Evolutionary conservation across 2,329 filamentous ascomycete species (phyloP).

Genomic region (Alternaria tenuissima): DNA sequence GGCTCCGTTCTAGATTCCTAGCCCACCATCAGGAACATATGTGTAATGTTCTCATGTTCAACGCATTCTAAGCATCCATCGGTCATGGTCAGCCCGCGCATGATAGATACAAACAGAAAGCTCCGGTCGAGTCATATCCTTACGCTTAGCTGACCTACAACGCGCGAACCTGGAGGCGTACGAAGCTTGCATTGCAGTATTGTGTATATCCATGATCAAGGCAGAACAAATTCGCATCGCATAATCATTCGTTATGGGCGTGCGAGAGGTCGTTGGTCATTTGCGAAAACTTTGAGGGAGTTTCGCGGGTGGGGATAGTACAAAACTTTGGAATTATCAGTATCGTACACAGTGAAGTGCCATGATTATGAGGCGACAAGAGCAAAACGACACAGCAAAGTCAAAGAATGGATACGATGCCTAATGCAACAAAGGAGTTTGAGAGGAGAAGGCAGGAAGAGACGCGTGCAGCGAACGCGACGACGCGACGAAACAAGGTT

Average conservation of each 20-base stretch:
- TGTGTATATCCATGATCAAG: background rate
- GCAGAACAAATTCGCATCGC: background rate
- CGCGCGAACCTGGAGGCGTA: background rate
- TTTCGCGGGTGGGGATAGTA: background rate
- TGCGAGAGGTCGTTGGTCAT: background rate
- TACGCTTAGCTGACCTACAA: background rate
- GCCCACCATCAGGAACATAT: background rate
- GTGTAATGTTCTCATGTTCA: background rate
- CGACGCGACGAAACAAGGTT: background rate
- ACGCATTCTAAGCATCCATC: background rate
- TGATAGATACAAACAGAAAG: background rate
- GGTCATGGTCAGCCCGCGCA: background rate
- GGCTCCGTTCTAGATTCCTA: rapidly evolving
- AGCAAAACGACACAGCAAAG: background rate
- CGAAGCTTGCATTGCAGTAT: background rate
- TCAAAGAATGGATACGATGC: background rate
- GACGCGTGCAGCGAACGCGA: background rate
- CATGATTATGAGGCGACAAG: background rate
- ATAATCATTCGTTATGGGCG: background rate
- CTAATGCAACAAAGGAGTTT: background rate
- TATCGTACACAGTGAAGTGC: background rate
- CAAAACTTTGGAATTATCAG: background rate
- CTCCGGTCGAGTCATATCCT: background rate
- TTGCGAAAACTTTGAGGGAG: background rate
- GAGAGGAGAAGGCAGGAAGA: background rate